Base-by-base conservation (phyloP, 257 asterid genomes). In the Rauvolfia tetraphylla region DNA sequence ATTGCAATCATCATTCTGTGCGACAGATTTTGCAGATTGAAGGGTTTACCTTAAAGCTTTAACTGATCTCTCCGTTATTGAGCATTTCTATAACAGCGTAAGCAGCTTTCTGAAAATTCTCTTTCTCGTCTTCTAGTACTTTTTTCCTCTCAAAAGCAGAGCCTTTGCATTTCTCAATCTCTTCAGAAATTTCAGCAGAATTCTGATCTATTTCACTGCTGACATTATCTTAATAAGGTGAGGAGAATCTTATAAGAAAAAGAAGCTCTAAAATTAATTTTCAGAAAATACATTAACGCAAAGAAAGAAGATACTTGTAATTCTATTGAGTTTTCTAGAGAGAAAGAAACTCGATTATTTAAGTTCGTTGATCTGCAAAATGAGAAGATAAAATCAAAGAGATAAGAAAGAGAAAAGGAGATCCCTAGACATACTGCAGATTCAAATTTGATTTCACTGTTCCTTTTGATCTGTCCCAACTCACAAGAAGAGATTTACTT, bases 21-120 rank as follows among this genome's bases (percentile, higher is more conserved):
- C 7, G 17, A 34, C 68, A 62, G 41, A 84, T 90, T n/a, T 42
- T 83, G 78, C 87, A 74, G 31, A 66, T 78, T 72, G 58, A 73
- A 41, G 77, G 34, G 75, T 15, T 7, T 34, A 84, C 87, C 83
- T 86, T 78, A 68, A 79, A 81, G 65, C 68, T 66, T 85, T 88
- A 87, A 82, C 78, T 79, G 75, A 73, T 76, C 78, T 84, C 85
- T 58, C 80, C 81, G 81, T 76, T 79, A 72, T 87, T 84, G 54
- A 94, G 92, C 93, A 94, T 82, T 87, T 88, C 88, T 66, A 94
- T 82, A 82, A 89, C 92, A 78, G 97, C 92, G 84, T 74, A 86
- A 48, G 97, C 92, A 84, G 97, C 90, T 86, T 89, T 92, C 85
- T 90, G 97, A 78, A 86, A 86, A 77, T 81, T 83, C 63, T 89